Evolutionary conservation across 176 grass and related monocot species (phyloP), one percentile per base, ranked within the genome.

Genomic region (Pontederia crassipes): DNA sequence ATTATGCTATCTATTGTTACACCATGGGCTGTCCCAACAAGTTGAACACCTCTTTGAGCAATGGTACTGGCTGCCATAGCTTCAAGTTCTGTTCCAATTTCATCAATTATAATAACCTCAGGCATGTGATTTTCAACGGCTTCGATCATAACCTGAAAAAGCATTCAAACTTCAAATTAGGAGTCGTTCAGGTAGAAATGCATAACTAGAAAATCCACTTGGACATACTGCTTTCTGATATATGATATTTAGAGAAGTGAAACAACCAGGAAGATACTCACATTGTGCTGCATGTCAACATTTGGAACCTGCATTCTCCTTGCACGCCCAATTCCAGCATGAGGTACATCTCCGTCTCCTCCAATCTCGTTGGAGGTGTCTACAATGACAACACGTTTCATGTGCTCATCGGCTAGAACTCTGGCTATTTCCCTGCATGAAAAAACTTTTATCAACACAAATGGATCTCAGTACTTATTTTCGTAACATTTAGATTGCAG

Each of bases 111-210:
- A 69, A 97, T 97, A 47, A 97, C 93, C 80, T 97, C 93, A 0
- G 92, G 92, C 92, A 97, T 97, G 75, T 97, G 92, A 75, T 97
- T 97, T 81, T 97, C 92, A 67, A 97, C 92, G 49, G 92, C 92
- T 79, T 97, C 87, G 49, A 91, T 97, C 92, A 97, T 97, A 52
- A 95, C 74, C 86, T 95, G 54, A 10, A 70, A 20, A 76, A 67
- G 28, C 71, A 73, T 26, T 40, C 0, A 40, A 40, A 40, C 6
- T 40, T 40, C 32, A 40, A 40, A 40, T 40, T 40, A 4, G 48
- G 8, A 64, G 12, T 20, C n/a, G 26, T 10, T 48, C 17, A 24
- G 9, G 15, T 14, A 66, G 14, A 53, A 14, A 15, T 11, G 32
- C 58, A 45, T 32, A 60, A 11, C 11, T 35, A 32, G 12, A 54